These are phyloP conservation scores for Aspergillus sp. DNA, from an alignment of 2,329 filamentous ascomycete genomes.

Conservation along the genomic window DNA sequence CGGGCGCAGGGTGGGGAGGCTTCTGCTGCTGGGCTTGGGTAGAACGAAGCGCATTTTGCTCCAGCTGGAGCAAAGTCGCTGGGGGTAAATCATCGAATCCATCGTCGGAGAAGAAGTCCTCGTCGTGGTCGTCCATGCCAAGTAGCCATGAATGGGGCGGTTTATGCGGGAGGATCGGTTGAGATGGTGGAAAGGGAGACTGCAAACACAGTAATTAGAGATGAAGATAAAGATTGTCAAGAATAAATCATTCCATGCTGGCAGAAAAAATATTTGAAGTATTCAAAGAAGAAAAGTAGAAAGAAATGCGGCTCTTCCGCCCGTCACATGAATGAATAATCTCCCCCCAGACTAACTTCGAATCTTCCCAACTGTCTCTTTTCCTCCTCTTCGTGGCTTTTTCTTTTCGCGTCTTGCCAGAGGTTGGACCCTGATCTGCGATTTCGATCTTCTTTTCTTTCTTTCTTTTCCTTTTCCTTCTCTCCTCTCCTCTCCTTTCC, in stretches of 20 bases:
- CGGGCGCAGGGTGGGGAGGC: constrained; percentile 9
- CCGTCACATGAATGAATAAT: constrained; percentile 1
- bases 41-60: constrained; percentile 40
- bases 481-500: neutral
- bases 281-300: constrained; percentile 16
- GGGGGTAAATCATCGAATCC: constrained; percentile 40
- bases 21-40: constrained; percentile 29
- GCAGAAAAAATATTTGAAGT: neutral
- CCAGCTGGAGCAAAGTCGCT: constrained; percentile 37
- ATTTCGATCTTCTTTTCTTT: constrained; percentile 1
- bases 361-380: constrained; percentile 1
- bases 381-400: constrained; percentile 11
- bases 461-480: constrained; percentile 4
- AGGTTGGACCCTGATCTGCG: constrained; percentile 17
- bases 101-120: constrained; percentile 44
- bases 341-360: neutral
- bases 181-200: neutral
- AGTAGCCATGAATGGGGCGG: constrained; percentile 3
- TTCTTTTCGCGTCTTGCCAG: constrained; percentile 24
- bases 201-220: neutral
- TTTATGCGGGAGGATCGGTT: neutral
- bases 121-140: constrained; percentile 44
- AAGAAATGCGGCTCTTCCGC: constrained; percentile 4
- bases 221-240: neutral
- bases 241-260: neutral